phyloP scores from a whole-genome alignment of 1,284 basidiomycete species.

The Tremellales sp. region DNA sequence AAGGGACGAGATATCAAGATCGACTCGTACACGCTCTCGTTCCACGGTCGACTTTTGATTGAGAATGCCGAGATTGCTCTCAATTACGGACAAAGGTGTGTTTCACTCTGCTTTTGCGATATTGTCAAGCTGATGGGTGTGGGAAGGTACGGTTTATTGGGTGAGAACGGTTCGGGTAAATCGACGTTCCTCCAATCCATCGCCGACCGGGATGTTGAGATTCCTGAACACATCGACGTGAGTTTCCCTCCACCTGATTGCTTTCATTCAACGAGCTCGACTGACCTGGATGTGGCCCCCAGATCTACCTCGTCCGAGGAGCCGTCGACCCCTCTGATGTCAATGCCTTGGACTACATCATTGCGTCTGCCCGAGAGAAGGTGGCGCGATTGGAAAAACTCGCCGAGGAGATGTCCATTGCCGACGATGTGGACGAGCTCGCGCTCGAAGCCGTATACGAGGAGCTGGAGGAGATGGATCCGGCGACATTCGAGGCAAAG shows the following conservation, averaged over 20 bases:
- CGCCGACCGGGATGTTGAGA: constrained; percentile 88
- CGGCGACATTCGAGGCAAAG: constrained; percentile 90
- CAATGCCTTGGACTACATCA: constrained; percentile 94
- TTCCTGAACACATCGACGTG: constrained; percentile 87
- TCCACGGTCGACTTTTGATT: constrained; percentile 91
- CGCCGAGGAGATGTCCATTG: constrained; percentile 88
- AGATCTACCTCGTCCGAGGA: constrained; percentile 91
- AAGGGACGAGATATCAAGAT: constrained; percentile 97
- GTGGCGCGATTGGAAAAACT: constrained; percentile 91
- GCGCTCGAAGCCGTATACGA: constrained; percentile 88
- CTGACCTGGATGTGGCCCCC: constrained; percentile 1
- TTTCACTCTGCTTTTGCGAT: constrained; percentile 7
- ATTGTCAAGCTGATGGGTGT: neutral
- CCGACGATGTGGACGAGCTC: constrained; percentile 83
- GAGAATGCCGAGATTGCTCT: constrained; percentile 86
- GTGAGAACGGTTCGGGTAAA: constrained; percentile 97
- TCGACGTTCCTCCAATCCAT: constrained; percentile 58
- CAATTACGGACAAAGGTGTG: constrained; percentile 87
- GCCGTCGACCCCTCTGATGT: constrained; percentile 96
- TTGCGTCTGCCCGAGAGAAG: constrained; percentile 87
- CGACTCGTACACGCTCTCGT: constrained; percentile 90
- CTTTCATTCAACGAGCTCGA: neutral
- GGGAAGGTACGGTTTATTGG: constrained; percentile 77
- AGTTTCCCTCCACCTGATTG: constrained; percentile 16
- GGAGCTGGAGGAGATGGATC: constrained; percentile 96